These are phyloP conservation scores for Pilasporangium apinafurcum DNA, from an alignment of 352 stramenopile genomes.

Conservation along the genomic window DNA sequence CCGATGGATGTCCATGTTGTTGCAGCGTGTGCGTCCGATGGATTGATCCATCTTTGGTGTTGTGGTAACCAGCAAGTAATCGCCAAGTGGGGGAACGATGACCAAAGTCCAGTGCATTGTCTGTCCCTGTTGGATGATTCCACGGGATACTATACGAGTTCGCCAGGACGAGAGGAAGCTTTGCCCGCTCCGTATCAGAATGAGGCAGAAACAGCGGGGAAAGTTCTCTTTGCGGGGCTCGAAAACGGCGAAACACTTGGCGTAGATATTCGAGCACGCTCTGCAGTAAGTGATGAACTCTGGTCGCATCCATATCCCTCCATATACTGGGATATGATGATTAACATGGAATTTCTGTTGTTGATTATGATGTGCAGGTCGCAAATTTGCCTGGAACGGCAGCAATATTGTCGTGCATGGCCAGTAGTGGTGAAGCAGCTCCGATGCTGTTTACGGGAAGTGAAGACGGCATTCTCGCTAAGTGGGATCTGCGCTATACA, in stretches of 20 bases:
- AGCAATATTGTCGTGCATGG: constrained; percentile 32
- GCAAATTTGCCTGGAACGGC: constrained; percentile 26
- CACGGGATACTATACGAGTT: neutral
- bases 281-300: constrained; percentile 24
- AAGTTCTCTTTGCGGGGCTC: constrained; percentile 55
- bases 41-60: constrained; percentile 61
- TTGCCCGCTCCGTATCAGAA: constrained; percentile 8
- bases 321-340: neutral
- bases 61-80: constrained; percentile 46
- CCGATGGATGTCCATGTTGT: neutral
- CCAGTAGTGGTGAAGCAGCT: neutral
- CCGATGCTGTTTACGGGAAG: constrained; percentile 49
- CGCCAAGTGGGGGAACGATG: constrained; percentile 55
- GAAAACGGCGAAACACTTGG: constrained; percentile 53
- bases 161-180: too few relatives aligned
- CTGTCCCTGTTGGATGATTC: constrained; percentile 37
- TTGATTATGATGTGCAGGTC: constrained; percentile 16
- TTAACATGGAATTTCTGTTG: neutral
- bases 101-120: constrained; percentile 43
- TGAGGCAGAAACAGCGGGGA: constrained; percentile 55
- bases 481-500: constrained; percentile 57
- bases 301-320: neutral
- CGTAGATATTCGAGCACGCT: constrained; percentile 44
- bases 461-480: constrained; percentile 51
- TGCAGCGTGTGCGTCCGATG: constrained; percentile 53